phyloP scores from a whole-genome alignment of 345 rosid genomes.

The Barbarea vulgaris region DNA sequence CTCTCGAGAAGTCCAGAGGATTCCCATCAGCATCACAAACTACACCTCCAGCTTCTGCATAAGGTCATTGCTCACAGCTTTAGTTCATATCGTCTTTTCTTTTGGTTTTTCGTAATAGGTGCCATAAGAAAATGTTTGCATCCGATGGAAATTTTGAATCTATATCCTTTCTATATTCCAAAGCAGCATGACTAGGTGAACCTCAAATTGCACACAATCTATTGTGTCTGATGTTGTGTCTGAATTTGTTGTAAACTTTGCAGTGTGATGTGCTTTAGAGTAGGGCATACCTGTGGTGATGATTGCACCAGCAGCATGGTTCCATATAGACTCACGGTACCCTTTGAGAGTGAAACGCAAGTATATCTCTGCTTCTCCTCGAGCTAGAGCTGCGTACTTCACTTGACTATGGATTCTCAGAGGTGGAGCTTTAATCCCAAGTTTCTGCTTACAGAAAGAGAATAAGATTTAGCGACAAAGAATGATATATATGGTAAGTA shows the following conservation, averaged over 20 bases:
- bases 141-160: neutral
- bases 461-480: neutral
- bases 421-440: constrained; percentile 77
- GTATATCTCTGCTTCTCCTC: constrained; percentile 87
- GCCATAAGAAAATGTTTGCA: neutral
- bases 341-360: constrained; percentile 78
- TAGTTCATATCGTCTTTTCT: neutral
- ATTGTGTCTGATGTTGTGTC: neutral
- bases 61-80: constrained; percentile 16
- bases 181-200: neutral
- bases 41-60: constrained; percentile 82
- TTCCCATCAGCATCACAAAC: constrained; percentile 68
- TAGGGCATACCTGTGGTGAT: constrained; percentile 63
- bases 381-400: constrained; percentile 76
- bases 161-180: neutral
- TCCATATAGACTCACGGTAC: constrained; percentile 83
- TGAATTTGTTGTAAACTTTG: neutral
- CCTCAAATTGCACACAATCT: neutral
- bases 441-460: constrained; percentile 54
- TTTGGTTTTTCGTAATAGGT: neutral
- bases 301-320: constrained; percentile 91
- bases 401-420: constrained; percentile 88
- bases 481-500: neutral
- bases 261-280: neutral
- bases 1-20: constrained; percentile 69